These are phyloP conservation scores for Pneumocystis jirovecii DNA, from an alignment of 1,139 yeast species.

Conservation along the genomic window DNA sequence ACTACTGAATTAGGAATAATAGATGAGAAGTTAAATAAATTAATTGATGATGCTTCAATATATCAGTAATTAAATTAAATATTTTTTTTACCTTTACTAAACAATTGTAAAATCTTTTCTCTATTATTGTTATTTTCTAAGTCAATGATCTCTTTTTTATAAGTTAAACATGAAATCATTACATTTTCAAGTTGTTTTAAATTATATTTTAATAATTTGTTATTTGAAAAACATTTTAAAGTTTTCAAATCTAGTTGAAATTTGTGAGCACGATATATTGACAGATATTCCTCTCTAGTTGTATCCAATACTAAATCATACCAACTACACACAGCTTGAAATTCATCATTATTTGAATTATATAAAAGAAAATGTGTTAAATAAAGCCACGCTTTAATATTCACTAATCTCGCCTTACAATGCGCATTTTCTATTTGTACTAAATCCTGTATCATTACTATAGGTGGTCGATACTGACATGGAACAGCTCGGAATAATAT, in stretches of 20 bases:
- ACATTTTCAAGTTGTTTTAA: conserved; percentile 1
- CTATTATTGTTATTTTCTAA: not conserved
- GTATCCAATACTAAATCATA: not conserved
- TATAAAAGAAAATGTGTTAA: conserved; percentile 8
- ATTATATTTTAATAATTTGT: not conserved
- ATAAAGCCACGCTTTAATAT: conserved; percentile 17
- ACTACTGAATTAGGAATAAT: not conserved
- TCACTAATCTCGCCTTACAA: conserved; percentile 16
- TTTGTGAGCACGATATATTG: not conserved
- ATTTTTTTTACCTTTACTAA: not conserved
- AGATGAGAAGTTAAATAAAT: not conserved
- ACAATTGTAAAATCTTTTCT: not conserved
- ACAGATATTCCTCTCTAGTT: not conserved
- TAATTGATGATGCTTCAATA: not conserved
- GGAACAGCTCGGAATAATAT: conserved; percentile 17
- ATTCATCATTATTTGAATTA: not conserved
- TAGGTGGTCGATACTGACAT: conserved; percentile 12
- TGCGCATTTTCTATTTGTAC: conserved; percentile 15
- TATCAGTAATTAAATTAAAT: not conserved
- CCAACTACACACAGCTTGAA: not conserved
- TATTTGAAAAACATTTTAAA: not conserved
- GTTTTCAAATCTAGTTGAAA: not conserved
- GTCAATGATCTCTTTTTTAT: not conserved
- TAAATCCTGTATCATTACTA: conserved; percentile 17
- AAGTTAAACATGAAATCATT: not conserved